Conservation (phyloP, 805 yeast species). For the Metschnikowia similis region DNA sequence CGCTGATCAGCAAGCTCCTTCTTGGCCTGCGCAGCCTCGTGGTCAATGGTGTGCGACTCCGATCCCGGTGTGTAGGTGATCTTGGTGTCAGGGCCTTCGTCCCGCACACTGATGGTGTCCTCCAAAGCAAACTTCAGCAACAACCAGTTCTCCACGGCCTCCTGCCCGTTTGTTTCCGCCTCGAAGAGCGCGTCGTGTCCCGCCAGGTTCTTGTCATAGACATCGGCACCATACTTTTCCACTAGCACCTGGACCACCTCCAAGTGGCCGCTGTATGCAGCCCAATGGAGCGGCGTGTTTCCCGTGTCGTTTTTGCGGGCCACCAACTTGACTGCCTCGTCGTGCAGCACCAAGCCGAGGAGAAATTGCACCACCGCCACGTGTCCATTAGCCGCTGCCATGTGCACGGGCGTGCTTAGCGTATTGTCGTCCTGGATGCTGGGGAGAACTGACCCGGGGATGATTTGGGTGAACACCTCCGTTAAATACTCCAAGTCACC, state of each 20-base stretch:
- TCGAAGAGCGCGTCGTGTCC: constrained; percentile 85
- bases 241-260: constrained; percentile 65
- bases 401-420: constrained; percentile 76
- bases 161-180: constrained; percentile 76
- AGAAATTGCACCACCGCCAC: constrained; percentile 59
- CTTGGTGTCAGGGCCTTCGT: constrained; percentile 38
- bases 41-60: constrained; percentile 42
- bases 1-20: constrained; percentile 19
- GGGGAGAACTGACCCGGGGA: constrained; percentile 36
- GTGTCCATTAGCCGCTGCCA: constrained; percentile 97
- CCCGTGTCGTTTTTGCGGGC: constrained; percentile 65
- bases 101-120: constrained; percentile 45
- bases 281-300: constrained; percentile 97
- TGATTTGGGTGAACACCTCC: constrained; percentile 59
- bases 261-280: constrained; percentile 81
- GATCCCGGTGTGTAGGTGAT: constrained; percentile 40
- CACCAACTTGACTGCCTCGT: constrained; percentile 37
- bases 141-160: constrained; percentile 74
- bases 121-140: constrained; percentile 68
- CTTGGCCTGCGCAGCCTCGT: constrained; percentile 25
- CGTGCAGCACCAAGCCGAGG: constrained; percentile 43
- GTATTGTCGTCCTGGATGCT: constrained; percentile 60
- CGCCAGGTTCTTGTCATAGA: constrained; percentile 66
- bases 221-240: constrained; percentile 75
- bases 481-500: constrained; percentile 79